A percentile compares a stretch with the other conserved stretches of the same genome.
Evolutionary conservation across 129 eudicot genomes (phyloP).

Genomic region (Artemisia annua): DNA sequence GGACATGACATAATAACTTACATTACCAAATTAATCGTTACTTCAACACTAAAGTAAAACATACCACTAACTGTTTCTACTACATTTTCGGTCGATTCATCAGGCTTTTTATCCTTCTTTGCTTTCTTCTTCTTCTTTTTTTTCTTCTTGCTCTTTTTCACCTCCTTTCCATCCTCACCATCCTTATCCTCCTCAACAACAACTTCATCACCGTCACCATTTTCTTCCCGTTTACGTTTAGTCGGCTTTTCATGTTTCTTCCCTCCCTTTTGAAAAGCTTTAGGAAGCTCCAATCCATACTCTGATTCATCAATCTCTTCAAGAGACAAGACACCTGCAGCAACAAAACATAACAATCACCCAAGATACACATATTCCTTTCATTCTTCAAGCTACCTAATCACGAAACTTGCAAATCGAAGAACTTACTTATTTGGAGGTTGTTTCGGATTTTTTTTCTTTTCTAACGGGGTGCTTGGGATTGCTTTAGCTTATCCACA

Average conservation of each 20-base stretch:
- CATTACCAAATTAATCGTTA: not conserved
- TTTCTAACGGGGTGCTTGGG: too few species aligned
- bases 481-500: too few species aligned
- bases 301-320: constrained; percentile 96
- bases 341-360: constrained; percentile 15
- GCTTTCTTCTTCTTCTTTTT: constrained; percentile 43
- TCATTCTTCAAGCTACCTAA: too few species aligned
- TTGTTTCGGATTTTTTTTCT: too few species aligned
- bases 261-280: constrained; percentile 21
- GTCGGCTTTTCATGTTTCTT: constrained; percentile 34
- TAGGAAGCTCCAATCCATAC: constrained; percentile 62
- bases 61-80: constrained; percentile 38
- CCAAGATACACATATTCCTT: not conserved
- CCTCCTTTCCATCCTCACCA: constrained; percentile 35
- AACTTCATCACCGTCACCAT: constrained; percentile 32
- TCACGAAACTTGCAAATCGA: too few species aligned
- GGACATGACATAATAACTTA: not conserved
- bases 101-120: constrained; percentile 36
- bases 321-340: constrained; percentile 86
- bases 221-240: constrained; percentile 45
- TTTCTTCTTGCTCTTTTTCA: constrained; percentile 38
- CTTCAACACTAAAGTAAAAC: constrained; percentile 10
- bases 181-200: constrained; percentile 32
- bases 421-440: too few species aligned
- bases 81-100: constrained; percentile 36